phyloP scores from a whole-genome alignment of 345 rosid species.

The Heritiera littoralis region DNA sequence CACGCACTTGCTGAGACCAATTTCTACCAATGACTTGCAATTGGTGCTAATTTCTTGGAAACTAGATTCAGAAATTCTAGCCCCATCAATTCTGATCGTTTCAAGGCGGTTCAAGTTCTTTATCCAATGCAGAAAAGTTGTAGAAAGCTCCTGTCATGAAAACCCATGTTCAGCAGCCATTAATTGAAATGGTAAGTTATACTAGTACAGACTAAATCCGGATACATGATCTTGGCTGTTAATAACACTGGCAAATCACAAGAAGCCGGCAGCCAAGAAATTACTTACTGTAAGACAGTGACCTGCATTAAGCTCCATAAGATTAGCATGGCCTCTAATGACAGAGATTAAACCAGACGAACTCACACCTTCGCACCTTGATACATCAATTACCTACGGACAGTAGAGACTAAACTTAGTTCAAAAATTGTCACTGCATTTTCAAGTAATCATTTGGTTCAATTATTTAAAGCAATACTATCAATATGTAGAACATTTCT shows the following conservation, averaged over 20 bases:
- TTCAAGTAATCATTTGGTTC: background rate
- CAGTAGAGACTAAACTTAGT: background rate
- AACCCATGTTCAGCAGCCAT: background rate
- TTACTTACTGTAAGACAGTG: constrained; percentile 68
- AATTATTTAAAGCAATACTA: background rate
- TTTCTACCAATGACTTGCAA: constrained; percentile 63
- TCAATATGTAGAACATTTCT: background rate
- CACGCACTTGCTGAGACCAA: constrained; percentile 76
- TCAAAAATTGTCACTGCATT: background rate
- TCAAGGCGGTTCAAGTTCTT: constrained; percentile 62
- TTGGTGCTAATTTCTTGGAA: constrained; percentile 46
- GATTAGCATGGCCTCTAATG: constrained; percentile 56
- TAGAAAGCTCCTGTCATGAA: constrained; percentile 56
- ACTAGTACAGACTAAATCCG: background rate
- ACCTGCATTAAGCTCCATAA: constrained; percentile 62
- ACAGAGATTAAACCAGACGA: constrained; percentile 53
- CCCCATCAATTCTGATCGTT: constrained; percentile 57
- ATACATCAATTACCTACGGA: constrained; percentile 62
- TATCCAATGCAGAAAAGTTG: constrained; percentile 37
- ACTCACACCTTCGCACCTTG: constrained; percentile 73
- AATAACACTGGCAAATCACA: background rate
- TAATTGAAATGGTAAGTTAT: background rate
- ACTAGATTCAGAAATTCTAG: constrained; percentile 54
- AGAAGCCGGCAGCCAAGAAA: background rate
- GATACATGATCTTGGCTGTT: background rate